These are phyloP conservation scores for Lophiotrema nucula DNA, from an alignment of 495 filamentous ascomycete species.

Conservation along the genomic window DNA sequence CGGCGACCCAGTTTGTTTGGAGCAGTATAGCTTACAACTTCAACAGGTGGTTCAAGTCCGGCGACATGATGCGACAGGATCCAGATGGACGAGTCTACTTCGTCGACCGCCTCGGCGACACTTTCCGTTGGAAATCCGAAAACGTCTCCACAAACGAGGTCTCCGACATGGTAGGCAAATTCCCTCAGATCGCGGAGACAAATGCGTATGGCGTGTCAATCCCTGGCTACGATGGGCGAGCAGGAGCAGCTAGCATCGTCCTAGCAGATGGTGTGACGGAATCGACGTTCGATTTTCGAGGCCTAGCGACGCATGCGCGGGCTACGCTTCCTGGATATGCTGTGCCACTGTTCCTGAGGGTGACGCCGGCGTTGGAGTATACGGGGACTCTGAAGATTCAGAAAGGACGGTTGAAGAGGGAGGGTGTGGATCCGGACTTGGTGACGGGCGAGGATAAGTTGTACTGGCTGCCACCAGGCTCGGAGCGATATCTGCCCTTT, in stretches of 20 bases:
- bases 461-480: slow-evolving; percentile 36
- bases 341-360: slow-evolving; percentile 39
- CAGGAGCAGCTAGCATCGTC: slow-evolving; percentile 29
- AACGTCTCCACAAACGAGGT: slow-evolving; percentile 50
- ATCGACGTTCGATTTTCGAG: slow-evolving; percentile 22
- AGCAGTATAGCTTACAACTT: not conserved
- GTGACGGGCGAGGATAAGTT: slow-evolving; percentile 29
- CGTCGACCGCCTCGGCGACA: slow-evolving; percentile 72
- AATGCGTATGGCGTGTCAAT: slow-evolving; percentile 43
- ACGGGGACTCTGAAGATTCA: slow-evolving; percentile 36
- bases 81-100: slow-evolving; percentile 30
- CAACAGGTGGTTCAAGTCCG: slow-evolving; percentile 32
- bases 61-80: slow-evolving; percentile 31
- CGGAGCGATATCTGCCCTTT: slow-evolving; percentile 36
- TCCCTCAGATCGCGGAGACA: slow-evolving; percentile 38
- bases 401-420: slow-evolving; percentile 30
- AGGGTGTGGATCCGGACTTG: slow-evolving; percentile 29
- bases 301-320: slow-evolving; percentile 34
- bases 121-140: slow-evolving; percentile 93
- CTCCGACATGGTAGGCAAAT: slow-evolving; percentile 38
- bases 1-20: too few relatives aligned
- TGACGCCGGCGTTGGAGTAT: slow-evolving; percentile 35
- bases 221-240: slow-evolving; percentile 32
- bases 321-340: slow-evolving; percentile 37
- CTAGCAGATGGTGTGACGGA: slow-evolving; percentile 22